Percentiles rank a stretch among this genome's conserved stretches.
Evolutionary conservation across 2,329 filamentous ascomycete species (phyloP).

Genomic region (Metarhizium album): DNA sequence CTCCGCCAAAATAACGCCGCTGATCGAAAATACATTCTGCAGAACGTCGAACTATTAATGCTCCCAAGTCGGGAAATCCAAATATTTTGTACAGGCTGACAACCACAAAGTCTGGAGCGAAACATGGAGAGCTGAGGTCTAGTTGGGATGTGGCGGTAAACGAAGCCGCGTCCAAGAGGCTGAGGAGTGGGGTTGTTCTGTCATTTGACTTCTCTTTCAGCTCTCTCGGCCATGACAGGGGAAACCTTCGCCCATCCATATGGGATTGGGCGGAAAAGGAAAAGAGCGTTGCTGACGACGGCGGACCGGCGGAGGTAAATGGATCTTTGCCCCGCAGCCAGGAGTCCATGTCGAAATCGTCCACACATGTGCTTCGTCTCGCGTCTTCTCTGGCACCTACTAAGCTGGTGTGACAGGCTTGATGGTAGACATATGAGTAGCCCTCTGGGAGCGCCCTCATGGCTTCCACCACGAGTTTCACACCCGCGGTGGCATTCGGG

Average conservation of each 20-base stretch:
- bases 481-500: slow-evolving; percentile 80
- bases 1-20: slow-evolving; percentile 82
- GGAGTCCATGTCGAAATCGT: slow-evolving; percentile 48
- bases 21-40: slow-evolving; percentile 52
- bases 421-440: slow-evolving; percentile 75
- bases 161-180: slow-evolving; percentile 75
- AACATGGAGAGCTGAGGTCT: slow-evolving; percentile 49
- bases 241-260: slow-evolving; percentile 71
- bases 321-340: slow-evolving; percentile 45
- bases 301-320: slow-evolving; percentile 13
- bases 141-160: slow-evolving; percentile 67
- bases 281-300: slow-evolving; percentile 38
- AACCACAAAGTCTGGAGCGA: slow-evolving; percentile 73
- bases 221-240: slow-evolving; percentile 53
- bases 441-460: slow-evolving; percentile 58
- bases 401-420: slow-evolving; percentile 76
- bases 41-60: slow-evolving; percentile 67
- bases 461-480: slow-evolving; percentile 76
- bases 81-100: slow-evolving; percentile 97
- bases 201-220: slow-evolving; percentile 25
- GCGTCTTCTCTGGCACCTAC: slow-evolving; percentile 72
- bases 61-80: slow-evolving; percentile 85
- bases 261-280: slow-evolving; percentile 90
- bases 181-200: slow-evolving; percentile 36
- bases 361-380: slow-evolving; percentile 51